Conservation (phyloP, 1,284 basidiomycete species). For the Omphalotus olearius region DNA sequence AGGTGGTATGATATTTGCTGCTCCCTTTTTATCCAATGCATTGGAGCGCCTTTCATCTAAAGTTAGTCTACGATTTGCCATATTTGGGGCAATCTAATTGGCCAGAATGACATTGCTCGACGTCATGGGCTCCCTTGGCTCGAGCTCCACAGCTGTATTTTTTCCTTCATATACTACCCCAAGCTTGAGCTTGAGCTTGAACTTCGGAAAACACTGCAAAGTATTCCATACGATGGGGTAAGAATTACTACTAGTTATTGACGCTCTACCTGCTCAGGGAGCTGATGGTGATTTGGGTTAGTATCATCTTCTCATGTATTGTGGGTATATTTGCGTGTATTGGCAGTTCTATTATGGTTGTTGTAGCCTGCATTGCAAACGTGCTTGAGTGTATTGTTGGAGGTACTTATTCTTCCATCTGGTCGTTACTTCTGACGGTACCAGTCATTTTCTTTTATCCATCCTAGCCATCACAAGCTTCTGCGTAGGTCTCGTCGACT, state of each 20-base stretch:
- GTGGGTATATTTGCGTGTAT: conserved; percentile 38
- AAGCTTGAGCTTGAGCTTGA: no score
- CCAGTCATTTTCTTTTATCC: background rate
- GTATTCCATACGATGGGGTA: conserved; percentile 1
- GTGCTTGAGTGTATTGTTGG: conserved; percentile 41
- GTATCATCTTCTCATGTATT: conserved; percentile 33
- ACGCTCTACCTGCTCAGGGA: background rate
- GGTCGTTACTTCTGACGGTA: background rate
- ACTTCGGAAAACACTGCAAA: no score
- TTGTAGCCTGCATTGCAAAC: conserved; percentile 35
- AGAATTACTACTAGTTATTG: background rate
- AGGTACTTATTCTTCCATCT: conserved; percentile 24
- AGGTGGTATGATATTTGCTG: no score
- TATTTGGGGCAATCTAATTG: no score
- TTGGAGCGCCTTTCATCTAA: no score
- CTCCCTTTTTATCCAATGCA: no score
- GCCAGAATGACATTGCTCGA: no score
- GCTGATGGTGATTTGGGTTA: conserved; percentile 4
- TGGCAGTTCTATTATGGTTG: conserved; percentile 35
- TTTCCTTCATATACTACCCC: no score
- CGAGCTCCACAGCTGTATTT: no score
- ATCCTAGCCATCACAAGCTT: conserved; percentile 30
- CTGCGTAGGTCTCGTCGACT: conserved; percentile 32
- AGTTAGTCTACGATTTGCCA: no score
- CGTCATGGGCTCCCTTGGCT: no score